Evolutionary conservation across 306 rosid species (phyloP), one percentile per base, ranked within the genome.

Genomic region (Coriaria nepalensis): DNA sequence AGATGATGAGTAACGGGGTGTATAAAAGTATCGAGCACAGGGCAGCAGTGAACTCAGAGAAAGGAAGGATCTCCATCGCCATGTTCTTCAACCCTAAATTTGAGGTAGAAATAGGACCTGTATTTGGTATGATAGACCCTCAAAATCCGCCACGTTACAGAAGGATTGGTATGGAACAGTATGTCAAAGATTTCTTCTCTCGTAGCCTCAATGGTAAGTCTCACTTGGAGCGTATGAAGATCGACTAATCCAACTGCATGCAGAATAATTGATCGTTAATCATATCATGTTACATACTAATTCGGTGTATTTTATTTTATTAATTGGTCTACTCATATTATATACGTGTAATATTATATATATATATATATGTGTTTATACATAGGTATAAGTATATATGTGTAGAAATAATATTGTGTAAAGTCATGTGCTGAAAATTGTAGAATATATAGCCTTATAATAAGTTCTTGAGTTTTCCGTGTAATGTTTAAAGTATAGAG

Each of bases 1-100:
- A 82, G 94, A 87, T 83, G 42, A n/a, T 83, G 51, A 87, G 93
- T 63, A 83, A 87, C 35, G 87, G 94, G 13, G 41, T 68, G 6
- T 87, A 83, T 56, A 67, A 2, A 0, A 87, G 96, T 75, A 60
- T 80, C 35, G 94, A 80, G 70, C 94, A 87, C 34, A 78, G 79
- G 33, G 96, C 52, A 42, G 42, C 61, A 10, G 87, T 81, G 62
- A 83, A 87, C 45, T 60, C 66, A 50, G 79, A 64, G 45, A 83
- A 65, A 20, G 85, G 73, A 52, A 78, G 96, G 50, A 65, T 83
- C 13, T 83, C 96, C 0, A 37, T 75, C 2, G 93, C 83, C 5
- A 63, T 72, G 70, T 83, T 87, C 65, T 71, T 77, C 67, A 69
- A 59, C 51, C 82, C 87, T 0, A 87, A 74, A 55, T 59, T 68